These are phyloP conservation scores for Rhodosporidiobolus sp. DNA, from an alignment of 768 basidiomycete genomes.

Conservation along the genomic window DNA sequence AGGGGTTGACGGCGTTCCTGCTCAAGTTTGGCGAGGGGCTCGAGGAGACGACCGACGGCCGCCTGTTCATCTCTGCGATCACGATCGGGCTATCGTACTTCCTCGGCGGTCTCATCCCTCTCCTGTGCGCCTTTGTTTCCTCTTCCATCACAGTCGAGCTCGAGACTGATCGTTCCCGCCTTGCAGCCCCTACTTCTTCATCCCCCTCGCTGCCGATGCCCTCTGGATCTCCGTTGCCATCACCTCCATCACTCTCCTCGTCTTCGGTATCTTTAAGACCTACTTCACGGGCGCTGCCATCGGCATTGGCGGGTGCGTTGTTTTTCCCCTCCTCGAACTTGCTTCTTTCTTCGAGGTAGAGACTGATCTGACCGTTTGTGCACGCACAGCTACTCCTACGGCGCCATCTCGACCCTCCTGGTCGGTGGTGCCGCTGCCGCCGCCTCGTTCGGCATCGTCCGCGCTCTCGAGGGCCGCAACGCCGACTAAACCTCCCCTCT, in stretches of 20 bases:
- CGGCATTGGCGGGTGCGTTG: constrained; percentile 25
- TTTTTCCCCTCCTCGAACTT: neutral
- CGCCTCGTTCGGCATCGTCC: constrained; percentile 63
- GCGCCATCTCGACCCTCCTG: constrained; percentile 76
- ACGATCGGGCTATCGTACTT: constrained; percentile 93
- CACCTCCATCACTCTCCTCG: constrained; percentile 77
- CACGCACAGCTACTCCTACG: constrained; percentile 70
- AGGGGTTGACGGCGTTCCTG: constrained; percentile 88
- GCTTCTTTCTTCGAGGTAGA: neutral
- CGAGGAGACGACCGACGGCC: constrained; percentile 80
- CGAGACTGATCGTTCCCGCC: neutral
- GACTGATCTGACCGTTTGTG: neutral
- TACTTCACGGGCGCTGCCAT: constrained; percentile 51
- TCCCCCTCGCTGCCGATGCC: constrained; percentile 60
- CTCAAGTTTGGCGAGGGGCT: constrained; percentile 94
- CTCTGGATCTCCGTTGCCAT: constrained; percentile 60
- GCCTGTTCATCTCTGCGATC: constrained; percentile 84
- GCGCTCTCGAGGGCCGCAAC: constrained; percentile 52
- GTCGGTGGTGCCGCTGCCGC: constrained; percentile 90
- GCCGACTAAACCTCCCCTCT: neutral
- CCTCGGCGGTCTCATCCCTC: constrained; percentile 85
- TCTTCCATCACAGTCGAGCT: too few relatives aligned
- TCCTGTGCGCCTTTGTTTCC: constrained; percentile 56
- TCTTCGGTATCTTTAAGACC: constrained; percentile 82
- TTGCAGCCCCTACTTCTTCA: constrained; percentile 60